Base-by-base conservation (phyloP, 2,329 filamentous ascomycete genomes). In the Colletotrichum ledebouriae region DNA sequence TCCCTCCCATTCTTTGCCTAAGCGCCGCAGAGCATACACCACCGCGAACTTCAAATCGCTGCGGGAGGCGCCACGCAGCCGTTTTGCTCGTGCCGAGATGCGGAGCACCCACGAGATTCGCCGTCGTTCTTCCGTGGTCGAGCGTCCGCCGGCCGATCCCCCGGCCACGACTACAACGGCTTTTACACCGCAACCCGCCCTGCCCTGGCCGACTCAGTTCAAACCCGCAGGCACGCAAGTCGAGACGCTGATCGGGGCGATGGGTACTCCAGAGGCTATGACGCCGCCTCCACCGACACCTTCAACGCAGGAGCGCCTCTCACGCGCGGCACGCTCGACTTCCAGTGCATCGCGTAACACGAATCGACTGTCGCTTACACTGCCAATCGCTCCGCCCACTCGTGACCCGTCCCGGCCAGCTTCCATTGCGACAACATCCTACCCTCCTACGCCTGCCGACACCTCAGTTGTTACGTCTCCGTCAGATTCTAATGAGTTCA, bases 401-500 rank as follows among this genome's bases (percentile, higher is more conserved):
- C 83, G 83, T 71, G 79, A 83, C 63, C 81, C 86, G 2, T 84
- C 85, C 13, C 82, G 87, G 12, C 86, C 86, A 42, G 79, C 82
- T 6, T 85, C 86, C 1, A 79, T 80, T 22, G 82, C 84, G 1
- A 78, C 83, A 1, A 61, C 72, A 2, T 85, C 85, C 0, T 79
- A 84, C 29, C 86, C 87, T 3, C 81, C 83, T 11, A 87, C 87
- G 1, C 85, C 87, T 2, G 73, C 80, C 47, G 83, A 87, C 53
- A 79, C 80, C 2, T 80, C 83, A 1, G 76, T 73, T 7, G 63
- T 82, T 33, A 74, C 78, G 46, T 83, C 83, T 1, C 85, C 86
- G 1, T 79, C 82, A 42, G 88, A 90, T 70, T 83, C 88, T 59
- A 87, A 86, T 74, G 85, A 90, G 58, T 92, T 98, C 74, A 90